These are phyloP conservation scores for Lunasporangiospora selenospora DNA, from an alignment of 192 early-diverging fungal genomes.

Conservation along the genomic window DNA sequence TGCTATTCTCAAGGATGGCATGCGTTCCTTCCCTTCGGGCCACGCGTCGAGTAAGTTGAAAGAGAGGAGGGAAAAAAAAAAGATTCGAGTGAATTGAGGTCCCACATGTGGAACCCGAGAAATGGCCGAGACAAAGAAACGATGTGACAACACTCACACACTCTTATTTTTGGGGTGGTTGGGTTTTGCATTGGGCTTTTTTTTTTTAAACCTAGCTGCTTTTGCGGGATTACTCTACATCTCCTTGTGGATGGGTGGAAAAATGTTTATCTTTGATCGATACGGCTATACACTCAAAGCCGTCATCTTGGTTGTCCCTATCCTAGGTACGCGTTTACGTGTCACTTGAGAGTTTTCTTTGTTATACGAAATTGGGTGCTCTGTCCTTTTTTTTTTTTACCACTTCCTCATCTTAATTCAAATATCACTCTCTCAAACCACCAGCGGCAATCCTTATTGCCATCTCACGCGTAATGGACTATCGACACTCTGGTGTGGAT, in stretches of 20 bases:
- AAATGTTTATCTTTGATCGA: constrained; percentile 66
- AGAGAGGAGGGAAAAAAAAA: no score
- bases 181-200: neutral
- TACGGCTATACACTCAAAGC: constrained; percentile 66
- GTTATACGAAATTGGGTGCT: no score
- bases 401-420: neutral
- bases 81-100: no score
- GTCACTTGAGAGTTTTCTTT: neutral
- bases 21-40: constrained; percentile 86
- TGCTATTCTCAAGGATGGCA: constrained; percentile 72
- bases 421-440: neutral
- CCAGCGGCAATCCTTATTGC: constrained; percentile 58
- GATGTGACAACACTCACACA: no score
- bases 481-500: constrained; percentile 77
- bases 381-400: neutral
- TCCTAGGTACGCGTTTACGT: no score
- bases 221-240: constrained; percentile 72
- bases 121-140: no score
- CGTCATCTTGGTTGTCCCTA: constrained; percentile 61
- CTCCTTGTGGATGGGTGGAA: constrained; percentile 68
- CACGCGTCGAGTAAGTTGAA: constrained; percentile 74
- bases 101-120: no score
- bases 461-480: constrained; percentile 72
- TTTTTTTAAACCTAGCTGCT: constrained; percentile 45
- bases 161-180: no score